Conservation (phyloP, 106 monocot genomes). For the Hemerocallis citrina region DNA sequence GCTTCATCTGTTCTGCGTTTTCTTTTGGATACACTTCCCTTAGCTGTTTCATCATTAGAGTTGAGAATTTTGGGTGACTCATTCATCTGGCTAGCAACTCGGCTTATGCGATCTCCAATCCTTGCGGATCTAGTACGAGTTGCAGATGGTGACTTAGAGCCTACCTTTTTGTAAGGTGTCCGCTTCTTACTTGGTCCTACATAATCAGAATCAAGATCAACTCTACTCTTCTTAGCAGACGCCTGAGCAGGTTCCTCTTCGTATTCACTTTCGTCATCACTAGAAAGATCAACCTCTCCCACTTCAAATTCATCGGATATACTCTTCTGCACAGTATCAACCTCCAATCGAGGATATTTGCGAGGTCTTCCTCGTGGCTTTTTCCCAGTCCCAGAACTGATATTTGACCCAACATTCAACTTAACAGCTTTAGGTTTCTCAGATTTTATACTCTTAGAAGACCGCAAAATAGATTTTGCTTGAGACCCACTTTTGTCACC, state of each 20-base stretch:
- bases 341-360: constrained; percentile 11
- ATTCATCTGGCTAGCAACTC: constrained; percentile 64
- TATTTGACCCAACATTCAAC: too few relatives aligned
- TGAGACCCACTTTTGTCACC: not conserved
- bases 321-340: constrained; percentile 39
- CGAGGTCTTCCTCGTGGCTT: constrained; percentile 1
- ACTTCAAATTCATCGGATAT: constrained; percentile 25
- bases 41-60: constrained; percentile 18
- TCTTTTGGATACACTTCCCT: constrained; percentile 12
- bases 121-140: constrained; percentile 46
- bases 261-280: not conserved
- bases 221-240: constrained; percentile 22
- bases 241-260: constrained; percentile 14
- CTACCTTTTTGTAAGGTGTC: constrained; percentile 11
- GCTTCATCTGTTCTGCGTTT: too few relatives aligned
- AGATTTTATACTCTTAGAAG: too few relatives aligned
- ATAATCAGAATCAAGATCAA: constrained; percentile 10
- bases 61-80: constrained; percentile 31
- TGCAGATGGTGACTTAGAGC: constrained; percentile 24
- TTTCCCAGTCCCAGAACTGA: too few relatives aligned
- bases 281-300: too few relatives aligned
- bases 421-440: too few relatives aligned
- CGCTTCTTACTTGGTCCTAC: constrained; percentile 22
- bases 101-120: constrained; percentile 68
- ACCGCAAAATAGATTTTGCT: too few relatives aligned